Base-by-base conservation (phyloP, 2,329 filamentous ascomycete genomes). In the Hypomyces rosellus region DNA sequence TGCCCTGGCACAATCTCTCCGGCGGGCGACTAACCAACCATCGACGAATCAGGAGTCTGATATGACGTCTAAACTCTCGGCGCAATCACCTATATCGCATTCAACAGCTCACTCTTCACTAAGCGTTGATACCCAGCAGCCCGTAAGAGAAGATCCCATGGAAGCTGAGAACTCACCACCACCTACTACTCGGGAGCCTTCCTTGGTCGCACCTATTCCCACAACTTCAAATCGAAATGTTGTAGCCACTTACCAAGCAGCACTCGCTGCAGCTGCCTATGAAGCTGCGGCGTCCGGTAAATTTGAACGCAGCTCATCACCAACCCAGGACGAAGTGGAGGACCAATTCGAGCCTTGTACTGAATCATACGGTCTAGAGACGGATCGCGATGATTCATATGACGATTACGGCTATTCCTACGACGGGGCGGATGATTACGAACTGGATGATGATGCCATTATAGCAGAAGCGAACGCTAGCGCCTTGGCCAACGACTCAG, bases 381-480 rank as follows among this genome's bases (percentile, higher is more conserved):
- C 25, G 25, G 25, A 30, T 30, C 25, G 6, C 9, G 18, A 51
- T 47, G 51, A 59, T 45, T 72, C 81, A 45, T 80, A 80, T 49
- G 76, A 79, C 54, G 77, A 84, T 46, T 80, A 82, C 51, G 66
- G 64, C 37, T 69, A 70, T 48, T 57, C 63, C 69, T 79, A 85
- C 47, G 82, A 84, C 53, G 85, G 92, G 56, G 63, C 77, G 57
- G 81, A 84, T 53, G 80, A 85, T 56, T 80, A 82, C 52, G 82
- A 85, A 41, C 77, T 88, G 46, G 88, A 89, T 52, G 90, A 97
- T 57, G 91, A 96, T 59, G 83, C 84, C 33, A 93, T 97, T 59
- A 95, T 99, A 53, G 92, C 91, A 0, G 93, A 90, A 51, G 93
- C 93, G 5, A 99, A 99, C 59, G 91, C 92, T 1, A 91, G 93